Percentiles rank a stretch among this genome's conserved stretches.
These are phyloP conservation scores for Ogataea nonfermentans DNA, from an alignment of 805 yeast species.

Conservation along the genomic window DNA sequence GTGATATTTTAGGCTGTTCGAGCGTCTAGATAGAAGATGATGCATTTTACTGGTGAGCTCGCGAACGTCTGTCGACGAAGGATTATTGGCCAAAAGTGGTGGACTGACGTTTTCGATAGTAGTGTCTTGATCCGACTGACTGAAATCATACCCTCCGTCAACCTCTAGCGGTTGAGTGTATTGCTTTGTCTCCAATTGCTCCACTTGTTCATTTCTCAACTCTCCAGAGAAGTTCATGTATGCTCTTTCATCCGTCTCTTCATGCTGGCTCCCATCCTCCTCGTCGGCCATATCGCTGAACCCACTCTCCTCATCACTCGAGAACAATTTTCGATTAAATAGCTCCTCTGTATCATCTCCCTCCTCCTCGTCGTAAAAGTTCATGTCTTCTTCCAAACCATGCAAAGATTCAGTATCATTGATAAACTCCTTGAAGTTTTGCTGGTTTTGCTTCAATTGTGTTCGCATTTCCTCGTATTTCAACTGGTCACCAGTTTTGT, in stretches of 20 bases:
- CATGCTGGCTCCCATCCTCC: conserved; percentile 3
- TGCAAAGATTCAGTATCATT: conserved; percentile 27
- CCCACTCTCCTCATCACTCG: conserved; percentile 28
- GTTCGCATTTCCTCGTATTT: conserved; percentile 24
- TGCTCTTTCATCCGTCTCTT: conserved; percentile 13
- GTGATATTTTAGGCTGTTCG: conserved; percentile 20
- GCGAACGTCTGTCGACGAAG: conserved; percentile 13
- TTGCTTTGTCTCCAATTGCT: conserved; percentile 2
- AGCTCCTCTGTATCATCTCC: conserved; percentile 39
- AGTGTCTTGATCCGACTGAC: conserved; percentile 21
- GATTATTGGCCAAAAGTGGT: conserved; percentile 10
- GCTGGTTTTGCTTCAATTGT: conserved; percentile 17
- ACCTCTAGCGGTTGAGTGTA: neutral
- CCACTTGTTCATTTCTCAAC: conserved; percentile 9
- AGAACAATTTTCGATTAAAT: conserved; percentile 37
- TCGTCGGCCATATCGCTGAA: conserved; percentile 21
- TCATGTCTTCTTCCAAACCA: conserved; percentile 34
- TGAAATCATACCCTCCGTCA: conserved; percentile 3
- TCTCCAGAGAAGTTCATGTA: conserved; percentile 17
- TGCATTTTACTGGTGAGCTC: conserved; percentile 3
- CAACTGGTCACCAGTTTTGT: conserved; percentile 34
- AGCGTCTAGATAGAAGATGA: conserved; percentile 4
- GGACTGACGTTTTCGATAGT: conserved; percentile 16
- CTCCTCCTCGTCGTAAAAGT: conserved; percentile 31
- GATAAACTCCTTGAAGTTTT: conserved; percentile 24